Percentiles rank a stretch among this genome's conserved stretches.
These are phyloP conservation scores for Ganoderma multipileum DNA, from an alignment of 1,284 basidiomycete species.

Conservation along the genomic window DNA sequence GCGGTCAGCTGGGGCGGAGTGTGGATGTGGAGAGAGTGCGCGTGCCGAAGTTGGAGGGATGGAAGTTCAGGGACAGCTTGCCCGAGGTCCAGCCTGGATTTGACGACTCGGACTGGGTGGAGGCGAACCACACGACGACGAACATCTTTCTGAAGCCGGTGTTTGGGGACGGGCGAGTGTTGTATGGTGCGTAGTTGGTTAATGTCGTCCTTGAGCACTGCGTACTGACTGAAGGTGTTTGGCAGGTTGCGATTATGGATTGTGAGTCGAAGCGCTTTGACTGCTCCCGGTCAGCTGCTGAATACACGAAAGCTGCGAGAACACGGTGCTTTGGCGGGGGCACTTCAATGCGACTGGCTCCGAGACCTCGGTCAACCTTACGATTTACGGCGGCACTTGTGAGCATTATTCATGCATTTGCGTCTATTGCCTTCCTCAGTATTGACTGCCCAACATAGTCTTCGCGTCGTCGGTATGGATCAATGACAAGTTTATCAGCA, in stretches of 20 bases:
- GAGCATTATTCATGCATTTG: constrained; percentile 20
- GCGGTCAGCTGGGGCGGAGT: constrained; percentile 35
- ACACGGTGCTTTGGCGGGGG: constrained; percentile 80
- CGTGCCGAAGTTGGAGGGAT: constrained; percentile 54
- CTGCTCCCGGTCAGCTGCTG: neutral
- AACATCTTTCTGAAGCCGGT: constrained; percentile 71
- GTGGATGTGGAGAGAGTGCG: constrained; percentile 27
- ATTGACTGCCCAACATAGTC: constrained; percentile 44
- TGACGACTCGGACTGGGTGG: constrained; percentile 66
- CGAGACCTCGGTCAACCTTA: constrained; percentile 70
- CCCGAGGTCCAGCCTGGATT: constrained; percentile 68
- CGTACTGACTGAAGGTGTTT: constrained; percentile 43
- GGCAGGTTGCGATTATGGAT: constrained; percentile 78
- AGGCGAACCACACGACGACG: constrained; percentile 73
- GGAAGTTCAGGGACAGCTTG: constrained; percentile 76
- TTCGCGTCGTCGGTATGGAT: constrained; percentile 84
- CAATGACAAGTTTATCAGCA: constrained; percentile 74
- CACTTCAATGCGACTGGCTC: constrained; percentile 69
- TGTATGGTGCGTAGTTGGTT: constrained; percentile 56
- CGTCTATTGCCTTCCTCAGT: no score
- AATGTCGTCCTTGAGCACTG: neutral
- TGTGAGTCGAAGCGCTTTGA: constrained; percentile 52
- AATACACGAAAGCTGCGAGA: constrained; percentile 66
- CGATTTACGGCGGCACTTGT: constrained; percentile 84
- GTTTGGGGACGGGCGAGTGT: constrained; percentile 75